Percentiles rank a stretch among this genome's conserved stretches.
These are phyloP conservation scores for Monilinia vaccinii-corymbosi DNA, from an alignment of 2,329 filamentous ascomycete species.

Conservation along the genomic window DNA sequence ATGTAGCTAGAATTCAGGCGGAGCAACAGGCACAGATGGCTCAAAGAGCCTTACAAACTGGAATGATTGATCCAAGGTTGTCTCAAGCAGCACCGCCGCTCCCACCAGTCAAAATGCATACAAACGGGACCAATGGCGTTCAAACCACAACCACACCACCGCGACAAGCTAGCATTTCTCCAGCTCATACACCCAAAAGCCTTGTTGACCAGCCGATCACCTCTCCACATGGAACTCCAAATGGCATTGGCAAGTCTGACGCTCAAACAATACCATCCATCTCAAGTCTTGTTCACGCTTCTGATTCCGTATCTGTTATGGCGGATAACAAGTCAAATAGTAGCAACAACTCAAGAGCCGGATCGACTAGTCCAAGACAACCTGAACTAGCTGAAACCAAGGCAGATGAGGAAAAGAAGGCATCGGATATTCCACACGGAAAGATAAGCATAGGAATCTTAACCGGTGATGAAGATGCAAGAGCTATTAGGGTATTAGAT, in stretches of 20 bases:
- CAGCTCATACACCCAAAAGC: slow-evolving; percentile 8
- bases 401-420: neutral
- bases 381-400: slow-evolving; percentile 33
- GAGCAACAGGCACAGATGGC: slow-evolving; percentile 29
- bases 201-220: neutral
- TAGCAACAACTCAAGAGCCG: slow-evolving; percentile 24
- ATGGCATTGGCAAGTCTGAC: slow-evolving; percentile 15
- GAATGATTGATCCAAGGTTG: slow-evolving; percentile 21
- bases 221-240: slow-evolving; percentile 15
- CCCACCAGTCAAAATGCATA: slow-evolving; percentile 18
- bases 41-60: slow-evolving; percentile 22
- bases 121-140: slow-evolving; percentile 12
- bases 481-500: slow-evolving; percentile 58
- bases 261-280: slow-evolving; percentile 29
- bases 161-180: slow-evolving; percentile 6
- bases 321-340: slow-evolving; percentile 26
- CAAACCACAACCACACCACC: slow-evolving; percentile 21
- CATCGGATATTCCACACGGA: slow-evolving; percentile 38
- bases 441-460: slow-evolving; percentile 35
- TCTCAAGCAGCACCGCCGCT: slow-evolving; percentile 9
- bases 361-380: slow-evolving; percentile 23
- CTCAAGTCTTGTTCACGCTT: slow-evolving; percentile 26
- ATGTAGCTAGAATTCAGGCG: slow-evolving; percentile 28
- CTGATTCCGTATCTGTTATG: slow-evolving; percentile 24
- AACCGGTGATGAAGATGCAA: slow-evolving; percentile 52